A percentile compares a stretch with the other conserved stretches of the same genome.
Evolutionary conservation across 2,329 filamentous ascomycete genomes (phyloP).

Genomic region (Sporothrix euskadiensis): DNA sequence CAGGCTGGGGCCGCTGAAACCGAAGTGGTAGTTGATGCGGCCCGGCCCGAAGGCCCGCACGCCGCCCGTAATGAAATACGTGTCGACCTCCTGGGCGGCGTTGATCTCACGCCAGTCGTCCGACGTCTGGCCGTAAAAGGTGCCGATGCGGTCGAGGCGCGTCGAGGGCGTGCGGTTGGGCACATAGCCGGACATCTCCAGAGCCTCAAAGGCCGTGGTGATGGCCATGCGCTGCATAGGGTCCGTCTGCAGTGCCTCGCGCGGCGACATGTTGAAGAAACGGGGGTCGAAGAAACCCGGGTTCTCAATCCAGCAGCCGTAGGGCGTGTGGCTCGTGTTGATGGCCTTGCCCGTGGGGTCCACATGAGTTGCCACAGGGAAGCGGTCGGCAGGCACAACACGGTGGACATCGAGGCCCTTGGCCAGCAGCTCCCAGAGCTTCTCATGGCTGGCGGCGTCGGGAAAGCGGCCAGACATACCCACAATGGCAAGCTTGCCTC

Average conservation of each 20-base stretch:
- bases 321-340: constrained; percentile 76
- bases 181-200: constrained; percentile 79
- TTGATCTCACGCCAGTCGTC: constrained; percentile 79
- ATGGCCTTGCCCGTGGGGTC: constrained; percentile 71
- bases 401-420: constrained; percentile 74
- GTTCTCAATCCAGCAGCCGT: constrained; percentile 72
- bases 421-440: constrained; percentile 73
- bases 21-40: constrained; percentile 74
- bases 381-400: constrained; percentile 68
- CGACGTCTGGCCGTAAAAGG: constrained; percentile 73
- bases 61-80: constrained; percentile 50
- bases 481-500: constrained; percentile 79
- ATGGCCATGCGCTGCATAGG: constrained; percentile 78
- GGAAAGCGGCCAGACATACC: constrained; percentile 80
- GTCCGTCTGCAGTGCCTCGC: constrained; percentile 74
- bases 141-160: constrained; percentile 62
- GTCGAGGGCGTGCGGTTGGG: constrained; percentile 73
- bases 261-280: constrained; percentile 83
- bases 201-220: constrained; percentile 75
- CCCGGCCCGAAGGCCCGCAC: constrained; percentile 50
- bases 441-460: constrained; percentile 68
- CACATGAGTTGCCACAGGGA: constrained; percentile 68
- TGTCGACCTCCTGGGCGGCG: constrained; percentile 68
- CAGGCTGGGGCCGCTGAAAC: constrained; percentile 71
- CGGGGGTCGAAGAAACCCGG: constrained; percentile 77